phyloP scores from a whole-genome alignment of 176 grass and related monocot genomes.

The Calamus simplicifolius region DNA sequence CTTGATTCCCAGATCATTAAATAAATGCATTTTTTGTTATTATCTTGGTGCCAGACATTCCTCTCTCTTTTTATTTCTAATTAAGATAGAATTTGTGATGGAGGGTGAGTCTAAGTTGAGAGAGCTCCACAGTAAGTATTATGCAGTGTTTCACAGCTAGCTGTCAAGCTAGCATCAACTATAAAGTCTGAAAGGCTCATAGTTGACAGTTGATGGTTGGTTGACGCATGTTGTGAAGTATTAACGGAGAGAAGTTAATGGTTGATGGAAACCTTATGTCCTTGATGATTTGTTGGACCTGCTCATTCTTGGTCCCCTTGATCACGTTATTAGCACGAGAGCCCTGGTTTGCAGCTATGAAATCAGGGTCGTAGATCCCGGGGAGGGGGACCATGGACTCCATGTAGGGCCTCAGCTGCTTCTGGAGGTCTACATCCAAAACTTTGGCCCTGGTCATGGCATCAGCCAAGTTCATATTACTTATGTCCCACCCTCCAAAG shows the following conservation, averaged over 20 bases:
- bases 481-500: constrained; percentile 96
- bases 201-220: background rate
- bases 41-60: too few species aligned
- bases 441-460: constrained; percentile 95
- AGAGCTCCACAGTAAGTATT: background rate
- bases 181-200: too few species aligned
- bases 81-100: too few species aligned
- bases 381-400: constrained; percentile 84
- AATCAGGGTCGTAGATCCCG: constrained; percentile 78
- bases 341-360: constrained; percentile 87
- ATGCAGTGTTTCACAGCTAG: background rate
- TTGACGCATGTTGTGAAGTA: background rate
- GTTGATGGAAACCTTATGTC: constrained; percentile 57
- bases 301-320: constrained; percentile 80
- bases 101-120: too few species aligned
- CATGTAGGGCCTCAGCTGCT: constrained; percentile 96
- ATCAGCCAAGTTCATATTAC: constrained; percentile 93
- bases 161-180: too few species aligned
- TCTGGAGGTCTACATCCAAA: constrained; percentile 92
- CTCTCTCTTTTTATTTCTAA: too few species aligned
- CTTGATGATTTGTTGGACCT: constrained; percentile 78
- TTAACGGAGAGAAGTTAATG: background rate
- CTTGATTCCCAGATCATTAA: too few species aligned
- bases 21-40: too few species aligned
- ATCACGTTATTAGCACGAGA: constrained; percentile 58